Base-by-base conservation (phyloP, 768 basidiomycete genomes). In the Symmetrospora coprosmae region DNA sequence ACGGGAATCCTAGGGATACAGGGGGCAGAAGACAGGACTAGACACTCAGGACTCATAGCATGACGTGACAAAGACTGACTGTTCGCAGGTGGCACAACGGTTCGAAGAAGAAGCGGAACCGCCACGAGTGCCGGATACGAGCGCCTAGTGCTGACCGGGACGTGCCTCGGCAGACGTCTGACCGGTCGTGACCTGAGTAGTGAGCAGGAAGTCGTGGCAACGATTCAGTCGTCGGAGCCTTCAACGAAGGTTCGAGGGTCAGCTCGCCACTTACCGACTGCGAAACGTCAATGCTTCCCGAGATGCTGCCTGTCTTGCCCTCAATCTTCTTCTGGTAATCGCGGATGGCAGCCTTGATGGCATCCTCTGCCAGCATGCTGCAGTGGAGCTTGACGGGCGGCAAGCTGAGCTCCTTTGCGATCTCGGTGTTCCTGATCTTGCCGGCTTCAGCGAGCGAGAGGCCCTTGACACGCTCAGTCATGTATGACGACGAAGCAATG, bases 401-500 rank as follows among this genome's bases (percentile, higher is more conserved):
- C 47, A 97, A 74, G 68, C 85, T 86, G 17, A 97, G 75, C 74
- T 97, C 94, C 75, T 94, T 91, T 21, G 94, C 94, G 71, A 97
- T 99, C 73, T 97, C 94, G 11, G 94, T 97, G 77, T 99, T 99
- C 76, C 91, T 94, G 68, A 99, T 92, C 71, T 84, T 83, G 55
- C 87, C 87, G 7, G 94, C 94, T 62, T 90, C 87, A 52, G 96
- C 94, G 58, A 99, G 75, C 8, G 84, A 83, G 63, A 97, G 78
- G 25, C 94, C 94, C 75, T 83, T 92, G 63, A 99, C 92, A 50
- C 90, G 85, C 76, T 99, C 92, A 17, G 94, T 99, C 87, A 97
- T 90, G 72, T 92, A 99, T 6, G 87, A 91, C 70, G 87, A 90
- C 0, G 89, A 92, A 0, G 94, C 94, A 62, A 99, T 99, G 67